These are phyloP conservation scores for Tricholoma hemisulphureum DNA, from an alignment of 768 basidiomycete species.

Conservation along the genomic window DNA sequence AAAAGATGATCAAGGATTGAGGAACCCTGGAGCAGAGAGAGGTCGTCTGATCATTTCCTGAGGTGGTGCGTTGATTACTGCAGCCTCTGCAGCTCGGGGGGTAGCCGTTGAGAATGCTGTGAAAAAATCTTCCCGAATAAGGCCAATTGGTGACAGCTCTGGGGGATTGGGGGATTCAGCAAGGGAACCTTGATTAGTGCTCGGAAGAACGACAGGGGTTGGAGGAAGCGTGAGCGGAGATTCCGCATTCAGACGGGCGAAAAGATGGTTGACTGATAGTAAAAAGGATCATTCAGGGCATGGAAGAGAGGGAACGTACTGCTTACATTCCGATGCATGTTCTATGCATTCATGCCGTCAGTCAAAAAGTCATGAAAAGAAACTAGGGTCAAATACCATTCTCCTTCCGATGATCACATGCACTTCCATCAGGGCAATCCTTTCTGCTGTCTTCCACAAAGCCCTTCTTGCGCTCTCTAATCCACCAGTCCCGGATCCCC, in stretches of 20 bases:
- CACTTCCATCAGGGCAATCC: constrained; percentile 65
- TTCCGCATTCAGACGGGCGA: constrained; percentile 20
- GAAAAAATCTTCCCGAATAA: not conserved
- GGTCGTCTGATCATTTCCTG: not conserved
- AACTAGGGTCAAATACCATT: constrained; percentile 48
- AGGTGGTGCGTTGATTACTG: not conserved
- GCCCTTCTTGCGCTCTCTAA: constrained; percentile 72
- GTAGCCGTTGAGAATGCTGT: not conserved
- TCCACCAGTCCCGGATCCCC: constrained; percentile 82
- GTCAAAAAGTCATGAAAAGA: not conserved
- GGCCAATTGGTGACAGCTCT: not conserved
- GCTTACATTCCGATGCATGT: constrained; percentile 77
- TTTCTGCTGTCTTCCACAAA: constrained; percentile 56
- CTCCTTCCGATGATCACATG: constrained; percentile 63
- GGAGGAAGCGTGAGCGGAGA: not conserved
- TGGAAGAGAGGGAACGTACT: not conserved
- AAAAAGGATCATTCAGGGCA: constrained; percentile 1
- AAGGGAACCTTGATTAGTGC: too few species aligned
- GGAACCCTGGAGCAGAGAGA: not conserved
- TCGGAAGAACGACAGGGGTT: not conserved
- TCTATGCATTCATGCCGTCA: constrained; percentile 35
- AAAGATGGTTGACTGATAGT: constrained; percentile 43
- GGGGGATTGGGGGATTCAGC: not conserved
- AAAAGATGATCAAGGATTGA: not conserved
- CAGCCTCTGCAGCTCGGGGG: not conserved